These are phyloP conservation scores for Cytospora paraplurivora DNA, from an alignment of 2,329 filamentous ascomycete genomes.

Conservation along the genomic window DNA sequence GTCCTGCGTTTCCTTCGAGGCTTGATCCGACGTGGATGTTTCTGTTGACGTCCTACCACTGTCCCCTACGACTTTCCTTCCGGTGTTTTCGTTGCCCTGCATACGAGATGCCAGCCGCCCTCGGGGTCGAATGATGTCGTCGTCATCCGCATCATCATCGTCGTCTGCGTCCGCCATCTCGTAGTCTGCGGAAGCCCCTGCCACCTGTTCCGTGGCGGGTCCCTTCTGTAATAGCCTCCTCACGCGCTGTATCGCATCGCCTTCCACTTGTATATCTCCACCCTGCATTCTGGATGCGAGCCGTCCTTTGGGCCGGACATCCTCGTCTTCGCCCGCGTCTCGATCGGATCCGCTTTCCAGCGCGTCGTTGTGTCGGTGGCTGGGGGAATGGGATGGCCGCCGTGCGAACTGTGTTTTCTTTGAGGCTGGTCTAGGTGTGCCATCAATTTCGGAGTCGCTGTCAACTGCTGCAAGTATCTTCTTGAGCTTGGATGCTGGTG, in stretches of 20 bases:
- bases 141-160: constrained; percentile 40
- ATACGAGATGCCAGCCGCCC: constrained; percentile 68
- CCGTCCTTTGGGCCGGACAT: constrained; percentile 60
- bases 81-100: constrained; percentile 42
- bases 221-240: constrained; percentile 45
- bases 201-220: constrained; percentile 32
- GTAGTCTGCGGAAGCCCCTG: constrained; percentile 23
- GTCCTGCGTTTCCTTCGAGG: constrained; percentile 15
- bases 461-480: constrained; percentile 55
- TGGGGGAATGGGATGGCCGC: constrained; percentile 13
- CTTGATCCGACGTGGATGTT: constrained; percentile 34
- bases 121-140: constrained; percentile 56
- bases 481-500: constrained; percentile 58
- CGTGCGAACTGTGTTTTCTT: constrained; percentile 22
- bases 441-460: constrained; percentile 51
- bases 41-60: constrained; percentile 47
- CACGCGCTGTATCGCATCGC: constrained; percentile 45
- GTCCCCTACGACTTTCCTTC: constrained; percentile 40
- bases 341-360: constrained; percentile 30
- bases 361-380: constrained; percentile 17
- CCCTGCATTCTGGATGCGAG: constrained; percentile 66
- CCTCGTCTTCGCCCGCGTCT: constrained; percentile 51
- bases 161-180: constrained; percentile 29
- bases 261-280: constrained; percentile 26
- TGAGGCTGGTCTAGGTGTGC: constrained; percentile 21